These are phyloP conservation scores for Amanita rimosa DNA, from an alignment of 768 basidiomycete species.

Conservation along the genomic window DNA sequence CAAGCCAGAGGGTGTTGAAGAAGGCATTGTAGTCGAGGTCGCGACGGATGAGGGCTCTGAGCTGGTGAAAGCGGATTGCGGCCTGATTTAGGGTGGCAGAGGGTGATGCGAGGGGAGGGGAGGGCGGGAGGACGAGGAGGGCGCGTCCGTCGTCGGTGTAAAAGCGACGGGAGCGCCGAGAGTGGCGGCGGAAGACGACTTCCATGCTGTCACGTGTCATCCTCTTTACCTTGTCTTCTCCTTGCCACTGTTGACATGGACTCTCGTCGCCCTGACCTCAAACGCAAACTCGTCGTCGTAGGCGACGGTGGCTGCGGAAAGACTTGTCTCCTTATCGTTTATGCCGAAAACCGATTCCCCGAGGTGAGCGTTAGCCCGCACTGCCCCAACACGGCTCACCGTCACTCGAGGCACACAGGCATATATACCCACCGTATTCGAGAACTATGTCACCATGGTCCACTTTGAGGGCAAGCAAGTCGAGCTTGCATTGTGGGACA, in stretches of 20 bases:
- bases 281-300: slow-evolving; percentile 82
- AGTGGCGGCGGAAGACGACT: background rate
- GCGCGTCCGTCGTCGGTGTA: slow-evolving; percentile 3
- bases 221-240: background rate
- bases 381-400: background rate
- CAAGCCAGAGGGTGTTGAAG: slow-evolving; percentile 86
- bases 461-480: slow-evolving; percentile 81
- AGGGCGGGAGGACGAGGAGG: background rate
- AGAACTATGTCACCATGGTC: slow-evolving; percentile 87
- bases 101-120: background rate
- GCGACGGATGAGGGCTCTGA: background rate
- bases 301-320: slow-evolving; percentile 88
- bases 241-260: slow-evolving; percentile 3
- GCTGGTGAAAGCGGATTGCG: background rate
- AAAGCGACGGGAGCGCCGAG: slow-evolving; percentile 3
- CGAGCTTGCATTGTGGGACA: slow-evolving; percentile 97
- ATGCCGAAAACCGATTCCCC: slow-evolving; percentile 92
- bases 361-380: slow-evolving; percentile 44
- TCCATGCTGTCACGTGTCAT: slow-evolving; percentile 1
- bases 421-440: slow-evolving; percentile 90
- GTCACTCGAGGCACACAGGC: slow-evolving; percentile 37
- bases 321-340: slow-evolving; percentile 93
- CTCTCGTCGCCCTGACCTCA: slow-evolving; percentile 59
- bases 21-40: slow-evolving; percentile 24
- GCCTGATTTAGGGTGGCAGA: slow-evolving; percentile 2